phyloP scores from a whole-genome alignment of 306 rosid species.

The Rubus idaeus region DNA sequence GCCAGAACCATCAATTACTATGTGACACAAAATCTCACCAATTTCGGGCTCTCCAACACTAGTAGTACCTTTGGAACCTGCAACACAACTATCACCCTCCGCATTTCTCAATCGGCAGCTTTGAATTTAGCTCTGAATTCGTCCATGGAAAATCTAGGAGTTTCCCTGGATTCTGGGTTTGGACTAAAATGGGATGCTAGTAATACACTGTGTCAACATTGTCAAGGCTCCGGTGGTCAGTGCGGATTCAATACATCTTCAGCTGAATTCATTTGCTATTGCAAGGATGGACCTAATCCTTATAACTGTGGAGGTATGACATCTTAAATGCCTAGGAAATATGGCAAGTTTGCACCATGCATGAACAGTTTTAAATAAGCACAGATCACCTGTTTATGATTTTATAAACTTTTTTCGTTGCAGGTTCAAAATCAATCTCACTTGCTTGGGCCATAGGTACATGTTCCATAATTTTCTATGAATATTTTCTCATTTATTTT shows the following conservation, averaged over 20 bases:
- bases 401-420: too few species aligned
- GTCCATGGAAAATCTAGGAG: slow-evolving; percentile 18
- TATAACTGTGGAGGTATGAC: slow-evolving; percentile 25
- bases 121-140: not conserved
- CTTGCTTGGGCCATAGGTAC: too few species aligned
- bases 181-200: slow-evolving; percentile 41
- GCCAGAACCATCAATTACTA: slow-evolving; percentile 21
- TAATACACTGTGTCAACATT: slow-evolving; percentile 34
- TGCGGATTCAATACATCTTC: slow-evolving; percentile 42
- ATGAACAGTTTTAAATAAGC: too few species aligned
- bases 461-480: too few species aligned
- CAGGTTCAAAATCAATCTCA: too few species aligned
- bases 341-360: too few species aligned
- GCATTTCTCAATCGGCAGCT: slow-evolving; percentile 28
- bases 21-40: not conserved
- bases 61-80: slow-evolving; percentile 20
- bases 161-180: slow-evolving; percentile 45
- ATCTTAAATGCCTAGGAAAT: too few species aligned
- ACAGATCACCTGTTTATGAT: too few species aligned
- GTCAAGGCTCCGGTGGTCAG: slow-evolving; percentile 38
- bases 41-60: not conserved
- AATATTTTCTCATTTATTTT: too few species aligned
- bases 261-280: slow-evolving; percentile 45
- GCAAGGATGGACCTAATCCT: slow-evolving; percentile 36
- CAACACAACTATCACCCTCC: slow-evolving; percentile 26